Base-by-base conservation (phyloP, 805 yeast genomes). In the Lipomyces japonicus region DNA sequence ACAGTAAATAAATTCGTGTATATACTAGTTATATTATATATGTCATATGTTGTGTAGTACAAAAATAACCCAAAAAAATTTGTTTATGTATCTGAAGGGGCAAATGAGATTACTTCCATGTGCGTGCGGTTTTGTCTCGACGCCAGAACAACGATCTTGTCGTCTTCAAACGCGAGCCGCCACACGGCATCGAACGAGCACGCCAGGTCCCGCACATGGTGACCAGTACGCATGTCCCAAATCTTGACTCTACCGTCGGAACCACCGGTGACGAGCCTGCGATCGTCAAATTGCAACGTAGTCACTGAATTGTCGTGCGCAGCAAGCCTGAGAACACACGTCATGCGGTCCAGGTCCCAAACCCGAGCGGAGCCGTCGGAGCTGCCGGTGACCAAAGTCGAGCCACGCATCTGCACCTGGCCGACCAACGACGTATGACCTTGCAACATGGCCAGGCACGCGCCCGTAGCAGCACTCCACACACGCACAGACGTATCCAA, bases 391-490 rank as follows among this genome's bases (percentile, higher is more conserved):
- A 88, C 81, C 37, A 90, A 71, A 10, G 77, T 82, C 43, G 80
- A 77, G 39, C 84, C 83, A 0, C 86, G 78, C 26, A 90, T 73
- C 46, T 85, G 86, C 28, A 91, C 71, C 39, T 91, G 75, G 0
- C 97, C 97, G 3, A 93, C 95, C 65, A 89, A 93, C 64, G 95
- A 96, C 34, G 93, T 86, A 67, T 93, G 98, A 4, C 91, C 91
- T 54, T 71, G 73, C 66, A 89, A 84, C 2, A 83, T 78, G 42
- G 81, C 79, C 12, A 86, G 64, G 67, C 95, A 84, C 57, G 78
- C 78, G 62, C 97, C 97, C 18, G 95, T 84, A 32, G 82, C 77
- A 2, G 95, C 82, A 70, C 88, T 95, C 97, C 97, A 91, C 39
- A 91, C 89, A 58, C 97, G 76, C 44, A 93, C 95, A 14, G 96